Percentiles rank a stretch among this genome's conserved stretches.
Conservation (phyloP, 148 eudicot genomes). For the Fagopyrum homotropicum region DNA sequence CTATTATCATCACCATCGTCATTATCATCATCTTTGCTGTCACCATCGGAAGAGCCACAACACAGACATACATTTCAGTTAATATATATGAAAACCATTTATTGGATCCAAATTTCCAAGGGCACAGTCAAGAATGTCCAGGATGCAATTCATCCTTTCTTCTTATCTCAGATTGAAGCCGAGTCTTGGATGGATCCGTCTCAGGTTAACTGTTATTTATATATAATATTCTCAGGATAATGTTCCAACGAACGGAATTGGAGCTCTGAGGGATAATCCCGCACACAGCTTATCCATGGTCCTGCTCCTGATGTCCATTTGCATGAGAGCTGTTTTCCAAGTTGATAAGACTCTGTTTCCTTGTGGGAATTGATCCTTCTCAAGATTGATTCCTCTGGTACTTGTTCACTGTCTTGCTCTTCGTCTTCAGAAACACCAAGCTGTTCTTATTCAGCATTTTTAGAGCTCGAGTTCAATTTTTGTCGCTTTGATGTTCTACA, state of each 20-base stretch:
- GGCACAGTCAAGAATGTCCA: not conserved
- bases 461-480: conserved; percentile 11
- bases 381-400: conserved; percentile 38
- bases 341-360: conserved; percentile 62
- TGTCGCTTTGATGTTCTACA: conserved; percentile 29
- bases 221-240: not conserved
- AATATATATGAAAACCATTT: too few relatives aligned
- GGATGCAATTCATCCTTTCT: not conserved
- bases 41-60: not conserved
- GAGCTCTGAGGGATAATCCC: conserved; percentile 76
- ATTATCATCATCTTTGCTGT: too few relatives aligned
- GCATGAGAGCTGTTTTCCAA: conserved; percentile 78
- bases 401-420: conserved; percentile 27
- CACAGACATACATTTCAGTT: not conserved
- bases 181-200: not conserved
- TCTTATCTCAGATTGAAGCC: not conserved
- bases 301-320: conserved; percentile 96
- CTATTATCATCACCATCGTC: too few relatives aligned
- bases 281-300: conserved; percentile 83
- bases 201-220: not conserved
- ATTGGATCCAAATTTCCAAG: too few relatives aligned
- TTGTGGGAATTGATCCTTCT: conserved; percentile 74
- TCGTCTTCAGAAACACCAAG: conserved; percentile 23
- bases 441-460: conserved; percentile 13
- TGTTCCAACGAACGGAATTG: conserved; percentile 20